Conservation (phyloP, 2,329 filamentous ascomycete genomes). For the Sarocladium oryzae region DNA sequence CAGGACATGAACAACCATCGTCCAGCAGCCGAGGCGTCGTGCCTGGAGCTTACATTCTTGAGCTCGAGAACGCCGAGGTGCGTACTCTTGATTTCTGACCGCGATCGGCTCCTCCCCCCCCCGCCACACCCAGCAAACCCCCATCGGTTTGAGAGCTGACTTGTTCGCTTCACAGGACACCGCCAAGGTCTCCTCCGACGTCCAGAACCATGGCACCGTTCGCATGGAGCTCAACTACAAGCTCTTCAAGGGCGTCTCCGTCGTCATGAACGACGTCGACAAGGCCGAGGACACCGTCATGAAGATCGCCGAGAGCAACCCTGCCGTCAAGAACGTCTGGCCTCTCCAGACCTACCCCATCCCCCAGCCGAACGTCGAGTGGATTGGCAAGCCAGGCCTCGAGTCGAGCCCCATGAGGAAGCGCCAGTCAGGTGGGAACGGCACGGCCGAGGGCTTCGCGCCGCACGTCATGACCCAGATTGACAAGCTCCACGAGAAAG, state of each 20-base stretch:
- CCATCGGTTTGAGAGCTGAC: no score
- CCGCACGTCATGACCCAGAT: slow-evolving; percentile 52
- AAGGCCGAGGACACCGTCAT: slow-evolving; percentile 35
- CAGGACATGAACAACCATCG: neutral
- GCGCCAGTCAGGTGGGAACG: slow-evolving; percentile 14
- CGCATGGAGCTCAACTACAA: slow-evolving; percentile 43
- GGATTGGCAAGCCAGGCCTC: slow-evolving; percentile 28
- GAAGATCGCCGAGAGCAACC: slow-evolving; percentile 30
- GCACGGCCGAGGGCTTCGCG: slow-evolving; percentile 32
- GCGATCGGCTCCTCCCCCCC: no score
- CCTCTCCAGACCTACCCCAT: slow-evolving; percentile 39
- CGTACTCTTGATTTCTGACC: no score
- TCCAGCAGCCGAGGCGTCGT: slow-evolving; percentile 3
- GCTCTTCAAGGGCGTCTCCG: slow-evolving; percentile 48
- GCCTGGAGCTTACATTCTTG: slow-evolving; percentile 17
- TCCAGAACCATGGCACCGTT: slow-evolving; percentile 33
- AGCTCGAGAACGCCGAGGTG: slow-evolving; percentile 41
- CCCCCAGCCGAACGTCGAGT: slow-evolving; percentile 38
- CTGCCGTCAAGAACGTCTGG: slow-evolving; percentile 42
- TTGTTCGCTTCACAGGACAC: no score
- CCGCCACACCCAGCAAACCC: no score
- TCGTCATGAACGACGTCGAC: slow-evolving; percentile 42
- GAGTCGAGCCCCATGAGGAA: slow-evolving; percentile 14
- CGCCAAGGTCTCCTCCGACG: slow-evolving; percentile 30
- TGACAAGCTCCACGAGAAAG: slow-evolving; percentile 42